Evolutionary conservation across 805 yeast genomes (phyloP).

Genomic region (Lipomyces yamadae): DNA sequence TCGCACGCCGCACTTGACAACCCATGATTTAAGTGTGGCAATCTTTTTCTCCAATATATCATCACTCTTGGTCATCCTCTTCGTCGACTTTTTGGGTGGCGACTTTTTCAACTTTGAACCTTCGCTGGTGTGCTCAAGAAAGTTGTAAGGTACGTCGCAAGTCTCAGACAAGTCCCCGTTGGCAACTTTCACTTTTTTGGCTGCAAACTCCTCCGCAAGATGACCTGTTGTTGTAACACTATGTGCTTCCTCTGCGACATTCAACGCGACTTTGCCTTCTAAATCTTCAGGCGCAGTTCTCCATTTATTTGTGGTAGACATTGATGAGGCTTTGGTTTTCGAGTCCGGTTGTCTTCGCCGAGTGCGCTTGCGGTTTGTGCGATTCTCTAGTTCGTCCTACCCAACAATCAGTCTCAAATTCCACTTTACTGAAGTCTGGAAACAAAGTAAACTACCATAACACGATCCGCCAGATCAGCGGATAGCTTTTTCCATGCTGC

Average conservation of each 20-base stretch:
- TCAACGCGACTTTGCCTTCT: neutral
- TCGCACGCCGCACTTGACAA: conserved; percentile 42
- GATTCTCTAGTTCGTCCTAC: neutral
- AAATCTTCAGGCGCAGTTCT: neutral
- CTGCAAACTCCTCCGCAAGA: neutral
- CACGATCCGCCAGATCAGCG: conserved; percentile 29
- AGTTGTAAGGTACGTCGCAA: conserved; percentile 22
- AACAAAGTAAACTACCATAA: conserved; percentile 20
- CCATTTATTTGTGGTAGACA: neutral
- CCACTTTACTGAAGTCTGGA: neutral
- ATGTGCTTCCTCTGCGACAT: neutral
- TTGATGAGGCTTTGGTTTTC: neutral
- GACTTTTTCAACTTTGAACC: conserved; percentile 1
- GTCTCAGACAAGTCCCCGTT: conserved; percentile 17
- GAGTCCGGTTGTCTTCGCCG: neutral
- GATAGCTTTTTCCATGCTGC: conserved; percentile 33
- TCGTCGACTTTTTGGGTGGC: neutral
- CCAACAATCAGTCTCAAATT: neutral
- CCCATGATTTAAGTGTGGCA: conserved; percentile 39
- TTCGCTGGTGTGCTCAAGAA: conserved; percentile 8
- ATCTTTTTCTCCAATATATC: conserved; percentile 38
- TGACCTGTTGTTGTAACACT: neutral
- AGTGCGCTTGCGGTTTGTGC: neutral
- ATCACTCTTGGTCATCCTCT: neutral
- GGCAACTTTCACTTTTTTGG: neutral